Evolutionary conservation across 1,284 basidiomycete species (phyloP), one percentile per base, ranked within the genome.

Genomic region (Gomphus bonarii): DNA sequence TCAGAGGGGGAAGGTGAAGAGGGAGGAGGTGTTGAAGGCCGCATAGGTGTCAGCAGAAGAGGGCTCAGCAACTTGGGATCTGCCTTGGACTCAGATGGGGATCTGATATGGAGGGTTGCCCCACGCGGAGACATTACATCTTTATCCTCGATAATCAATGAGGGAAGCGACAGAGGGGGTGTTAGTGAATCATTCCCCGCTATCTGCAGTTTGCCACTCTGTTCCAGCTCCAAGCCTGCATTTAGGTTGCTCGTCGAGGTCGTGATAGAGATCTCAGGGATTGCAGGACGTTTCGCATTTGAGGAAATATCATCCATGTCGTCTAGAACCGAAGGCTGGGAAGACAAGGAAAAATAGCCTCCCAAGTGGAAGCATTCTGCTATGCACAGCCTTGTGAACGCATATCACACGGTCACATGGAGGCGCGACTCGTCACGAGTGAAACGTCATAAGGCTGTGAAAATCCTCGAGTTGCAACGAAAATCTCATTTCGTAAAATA

Each of bases 1-100:
- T 74, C 71, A 0, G 75, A 76, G 18, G 12, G 16, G 3, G 55
- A 30, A 20, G 49, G 49, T 18, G 57, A 58, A 4, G 50, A 43
- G 28, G 68, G 67, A 16, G 63, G 69, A 10, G 53, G 58, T 0
- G 48, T 48, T 42, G 49, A 48, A 22, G 54, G 49, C 30, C 58
- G 59, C 22, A 66, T 49, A 50, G 65, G 65, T 4, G 67, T 62
- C 9, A 58, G 60, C 1, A 63, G 38, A 50, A 25, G 31, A 8
- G 58, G 65, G 6, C 62, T 60, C 9, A 68, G 63, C 14, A 63
- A 59, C 35, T 55, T 65, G 9, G 64, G 61, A 51, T 67, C 68
- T 43, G 57, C 33, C 36, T 40, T 40, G 20, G 50, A 50, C 28
- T 58, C 50, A n/a, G 35, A 51, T 5, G 25, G 28, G 16, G 57